Evolutionary conservation across 2,329 filamentous ascomycete genomes (phyloP).

Genomic region (Leptographium wingfieldii): DNA sequence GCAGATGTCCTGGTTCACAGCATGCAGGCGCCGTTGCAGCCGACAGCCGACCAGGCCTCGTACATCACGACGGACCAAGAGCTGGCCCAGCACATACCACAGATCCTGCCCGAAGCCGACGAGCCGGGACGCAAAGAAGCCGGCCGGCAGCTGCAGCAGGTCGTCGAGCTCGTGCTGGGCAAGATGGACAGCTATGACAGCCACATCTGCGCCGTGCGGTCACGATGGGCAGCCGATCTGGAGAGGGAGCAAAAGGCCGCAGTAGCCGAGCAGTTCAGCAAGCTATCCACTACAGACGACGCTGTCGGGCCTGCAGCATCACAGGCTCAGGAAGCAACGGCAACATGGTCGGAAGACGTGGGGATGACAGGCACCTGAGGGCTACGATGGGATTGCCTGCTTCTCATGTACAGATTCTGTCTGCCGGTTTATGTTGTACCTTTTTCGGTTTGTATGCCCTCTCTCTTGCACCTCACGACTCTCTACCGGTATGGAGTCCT

Average conservation of each 20-base stretch:
- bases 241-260: conserved; percentile 14
- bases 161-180: conserved; percentile 10
- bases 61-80: conserved; percentile 14
- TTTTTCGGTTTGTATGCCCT: neutral
- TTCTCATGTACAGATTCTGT: neutral
- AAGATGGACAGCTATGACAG: conserved; percentile 14
- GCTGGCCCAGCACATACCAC: conserved; percentile 6
- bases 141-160: conserved; percentile 11
- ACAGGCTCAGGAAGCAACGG: neutral
- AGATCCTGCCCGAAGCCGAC: conserved; percentile 1
- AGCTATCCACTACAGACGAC: conserved; percentile 3
- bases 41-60: conserved; percentile 4
- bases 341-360: neutral
- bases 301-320: neutral
- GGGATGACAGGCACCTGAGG: neutral
- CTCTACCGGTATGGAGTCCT: neutral
- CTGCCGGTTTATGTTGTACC: neutral
- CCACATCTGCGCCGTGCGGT: conserved; percentile 14
- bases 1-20: conserved; percentile 16
- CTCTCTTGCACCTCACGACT: neutral
- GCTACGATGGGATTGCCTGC: neutral
- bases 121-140: conserved; percentile 4
- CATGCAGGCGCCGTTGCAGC: conserved; percentile 15
- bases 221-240: conserved; percentile 11
- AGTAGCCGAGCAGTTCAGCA: conserved; percentile 10